phyloP scores from a whole-genome alignment of 257 asterid species.

The Solanum ahanhuiri region DNA sequence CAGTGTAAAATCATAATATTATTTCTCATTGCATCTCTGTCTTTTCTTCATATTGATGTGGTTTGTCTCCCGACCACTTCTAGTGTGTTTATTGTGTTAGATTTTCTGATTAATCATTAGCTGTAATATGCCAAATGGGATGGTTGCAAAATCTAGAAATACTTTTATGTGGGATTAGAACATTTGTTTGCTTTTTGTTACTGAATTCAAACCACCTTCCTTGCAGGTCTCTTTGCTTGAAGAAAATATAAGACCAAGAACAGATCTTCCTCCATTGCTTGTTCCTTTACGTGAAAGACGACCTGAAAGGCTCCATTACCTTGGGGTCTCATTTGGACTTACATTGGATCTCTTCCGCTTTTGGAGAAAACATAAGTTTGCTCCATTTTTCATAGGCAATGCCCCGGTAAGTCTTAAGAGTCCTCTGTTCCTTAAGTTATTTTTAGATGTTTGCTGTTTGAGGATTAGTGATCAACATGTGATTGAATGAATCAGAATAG shows the following conservation, averaged over 20 bases:
- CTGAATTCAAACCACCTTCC: not conserved
- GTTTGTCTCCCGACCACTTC: not conserved
- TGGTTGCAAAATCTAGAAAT: not conserved
- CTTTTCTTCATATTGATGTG: not conserved
- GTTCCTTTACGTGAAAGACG: conserved; percentile 72
- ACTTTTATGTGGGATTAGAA: not conserved
- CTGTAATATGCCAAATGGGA: not conserved
- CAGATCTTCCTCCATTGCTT: conserved; percentile 81
- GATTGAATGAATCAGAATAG: conserved; percentile 36
- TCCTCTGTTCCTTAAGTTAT: not conserved
- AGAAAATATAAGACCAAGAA: conserved; percentile 71
- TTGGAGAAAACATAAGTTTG: conserved; percentile 89
- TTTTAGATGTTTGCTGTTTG: not conserved
- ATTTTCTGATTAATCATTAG: not conserved
- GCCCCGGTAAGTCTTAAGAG: conserved; percentile 43
- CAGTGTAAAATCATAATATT: not conserved
- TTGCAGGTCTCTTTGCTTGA: conserved; percentile 74
- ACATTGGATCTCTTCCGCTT: conserved; percentile 82
- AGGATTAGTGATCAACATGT: not conserved
- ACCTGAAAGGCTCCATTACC: conserved; percentile 86
- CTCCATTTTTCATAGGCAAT: conserved; percentile 74
- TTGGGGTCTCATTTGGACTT: conserved; percentile 94
- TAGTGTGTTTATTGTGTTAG: not conserved
- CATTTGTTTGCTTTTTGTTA: not conserved
- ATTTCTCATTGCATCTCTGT: not conserved